Evolutionary conservation across 768 basidiomycete species (phyloP).

Genomic region (Termitomyces sp.): DNA sequence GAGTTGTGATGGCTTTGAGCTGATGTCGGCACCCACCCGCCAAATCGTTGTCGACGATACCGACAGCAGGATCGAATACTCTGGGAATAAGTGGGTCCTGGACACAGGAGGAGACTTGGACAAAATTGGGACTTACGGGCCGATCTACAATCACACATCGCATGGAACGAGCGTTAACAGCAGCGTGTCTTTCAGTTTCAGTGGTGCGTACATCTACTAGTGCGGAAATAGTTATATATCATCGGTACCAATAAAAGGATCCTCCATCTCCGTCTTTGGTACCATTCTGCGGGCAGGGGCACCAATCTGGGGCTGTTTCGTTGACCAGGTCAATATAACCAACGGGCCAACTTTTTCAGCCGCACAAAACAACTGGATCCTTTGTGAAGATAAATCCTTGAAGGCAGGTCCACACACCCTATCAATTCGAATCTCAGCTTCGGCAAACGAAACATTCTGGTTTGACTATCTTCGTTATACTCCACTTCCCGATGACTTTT

Average conservation of each 20-base stretch:
- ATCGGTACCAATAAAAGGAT: constrained; percentile 4
- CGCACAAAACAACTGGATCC: constrained; percentile 14
- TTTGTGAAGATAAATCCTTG: constrained; percentile 15
- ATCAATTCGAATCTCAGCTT: constrained; percentile 10
- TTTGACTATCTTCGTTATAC: constrained; percentile 4
- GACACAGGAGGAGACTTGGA: constrained; percentile 21
- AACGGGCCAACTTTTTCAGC: not conserved
- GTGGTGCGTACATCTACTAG: constrained; percentile 16
- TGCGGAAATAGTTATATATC: not conserved
- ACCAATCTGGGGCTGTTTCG: constrained; percentile 20
- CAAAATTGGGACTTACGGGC: constrained; percentile 23
- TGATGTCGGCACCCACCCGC: not conserved
- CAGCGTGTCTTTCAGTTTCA: constrained; percentile 24
- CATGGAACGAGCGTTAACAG: constrained; percentile 23
- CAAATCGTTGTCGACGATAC: constrained; percentile 28
- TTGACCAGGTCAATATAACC: constrained; percentile 17
- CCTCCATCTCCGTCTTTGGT: constrained; percentile 14
- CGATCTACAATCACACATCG: constrained; percentile 24
- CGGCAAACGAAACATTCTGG: constrained; percentile 2
- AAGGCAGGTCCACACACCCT: constrained; percentile 18
- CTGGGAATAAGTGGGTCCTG: constrained; percentile 21
- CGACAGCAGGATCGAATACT: constrained; percentile 23
- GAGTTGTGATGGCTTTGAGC: not conserved
- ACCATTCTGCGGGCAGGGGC: constrained; percentile 12
- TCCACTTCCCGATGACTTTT: not conserved